These are phyloP conservation scores for Spathaspora girioi DNA, from an alignment of 805 yeast genomes.

Conservation along the genomic window DNA sequence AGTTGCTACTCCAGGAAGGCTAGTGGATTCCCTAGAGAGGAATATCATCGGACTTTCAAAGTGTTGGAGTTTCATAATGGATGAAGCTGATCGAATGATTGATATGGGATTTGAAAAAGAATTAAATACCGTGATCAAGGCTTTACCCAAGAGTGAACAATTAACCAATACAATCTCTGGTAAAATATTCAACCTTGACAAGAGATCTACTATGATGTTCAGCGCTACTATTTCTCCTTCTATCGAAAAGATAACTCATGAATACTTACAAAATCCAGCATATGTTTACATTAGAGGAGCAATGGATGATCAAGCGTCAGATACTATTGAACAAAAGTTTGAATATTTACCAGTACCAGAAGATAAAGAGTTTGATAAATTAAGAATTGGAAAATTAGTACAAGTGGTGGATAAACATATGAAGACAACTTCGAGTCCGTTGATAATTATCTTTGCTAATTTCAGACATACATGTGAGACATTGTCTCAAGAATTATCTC, in stretches of 20 bases:
- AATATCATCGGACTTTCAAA: slow-evolving; percentile 57
- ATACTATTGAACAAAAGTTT: slow-evolving; percentile 67
- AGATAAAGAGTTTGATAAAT: slow-evolving; percentile 24
- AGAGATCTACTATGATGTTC: slow-evolving; percentile 78
- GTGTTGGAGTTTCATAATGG: slow-evolving; percentile 71
- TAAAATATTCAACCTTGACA: slow-evolving; percentile 34
- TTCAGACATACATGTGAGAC: slow-evolving; percentile 70
- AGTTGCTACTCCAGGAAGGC: slow-evolving; percentile 93
- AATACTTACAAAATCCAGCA: slow-evolving; percentile 60
- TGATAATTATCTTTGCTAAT: slow-evolving; percentile 77
- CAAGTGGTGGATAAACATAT: slow-evolving; percentile 45
- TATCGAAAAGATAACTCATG: slow-evolving; percentile 62
- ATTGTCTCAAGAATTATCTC: slow-evolving; percentile 48
- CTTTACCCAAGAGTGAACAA: slow-evolving; percentile 43
- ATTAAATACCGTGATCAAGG: slow-evolving; percentile 54
- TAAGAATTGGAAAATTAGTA: slow-evolving; percentile 41
- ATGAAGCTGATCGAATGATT: slow-evolving; percentile 95
- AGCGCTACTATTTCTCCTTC: slow-evolving; percentile 88
- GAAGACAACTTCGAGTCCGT: slow-evolving; percentile 7
- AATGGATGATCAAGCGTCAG: slow-evolving; percentile 44
- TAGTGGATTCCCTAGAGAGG: slow-evolving; percentile 74
- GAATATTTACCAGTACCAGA: slow-evolving; percentile 20
- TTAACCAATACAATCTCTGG: slow-evolving; percentile 23
- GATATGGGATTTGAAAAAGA: slow-evolving; percentile 92
- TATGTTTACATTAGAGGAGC: slow-evolving; percentile 64